Evolutionary conservation across 1,284 basidiomycete species (phyloP).

Genomic region (Leccinum colubrinum): DNA sequence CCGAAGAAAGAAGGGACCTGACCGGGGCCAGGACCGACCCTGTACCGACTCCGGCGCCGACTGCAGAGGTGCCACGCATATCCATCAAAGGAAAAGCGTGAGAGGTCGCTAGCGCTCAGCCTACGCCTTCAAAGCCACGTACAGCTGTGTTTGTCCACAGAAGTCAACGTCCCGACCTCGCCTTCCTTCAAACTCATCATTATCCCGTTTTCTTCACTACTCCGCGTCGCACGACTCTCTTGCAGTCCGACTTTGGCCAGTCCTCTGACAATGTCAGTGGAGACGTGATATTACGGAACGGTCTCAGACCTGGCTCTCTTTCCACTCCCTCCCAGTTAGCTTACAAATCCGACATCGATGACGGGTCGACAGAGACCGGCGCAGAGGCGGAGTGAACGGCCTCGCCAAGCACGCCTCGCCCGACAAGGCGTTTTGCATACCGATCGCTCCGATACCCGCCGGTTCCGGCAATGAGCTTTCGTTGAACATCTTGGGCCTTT

Average conservation of each 20-base stretch:
- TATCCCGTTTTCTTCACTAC: too few relatives aligned
- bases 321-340: too few relatives aligned
- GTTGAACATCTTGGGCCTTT: conserved; percentile 67
- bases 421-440: conserved; percentile 67
- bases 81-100: conserved; percentile 69
- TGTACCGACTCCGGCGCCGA: conserved; percentile 27
- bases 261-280: too few relatives aligned
- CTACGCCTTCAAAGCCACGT: conserved; percentile 43
- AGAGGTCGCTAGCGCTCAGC: conserved; percentile 37
- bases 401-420: conserved; percentile 75
- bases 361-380: too few relatives aligned
- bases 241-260: too few relatives aligned
- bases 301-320: too few relatives aligned
- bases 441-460: conserved; percentile 85
- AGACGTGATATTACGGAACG: too few relatives aligned
- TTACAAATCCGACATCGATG: too few relatives aligned
- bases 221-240: too few relatives aligned
- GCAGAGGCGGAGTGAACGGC: conserved; percentile 63
- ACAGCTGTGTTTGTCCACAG: too few relatives aligned
- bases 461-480: conserved; percentile 85
- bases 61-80: conserved; percentile 34
- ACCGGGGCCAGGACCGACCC: conserved; percentile 23
- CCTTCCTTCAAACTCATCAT: too few relatives aligned
- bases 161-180: too few relatives aligned
- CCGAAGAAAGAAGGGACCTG: conserved; percentile 39